Conservation (phyloP, 2,329 filamentous ascomycete species). For the Colletotrichum simmondsii region DNA sequence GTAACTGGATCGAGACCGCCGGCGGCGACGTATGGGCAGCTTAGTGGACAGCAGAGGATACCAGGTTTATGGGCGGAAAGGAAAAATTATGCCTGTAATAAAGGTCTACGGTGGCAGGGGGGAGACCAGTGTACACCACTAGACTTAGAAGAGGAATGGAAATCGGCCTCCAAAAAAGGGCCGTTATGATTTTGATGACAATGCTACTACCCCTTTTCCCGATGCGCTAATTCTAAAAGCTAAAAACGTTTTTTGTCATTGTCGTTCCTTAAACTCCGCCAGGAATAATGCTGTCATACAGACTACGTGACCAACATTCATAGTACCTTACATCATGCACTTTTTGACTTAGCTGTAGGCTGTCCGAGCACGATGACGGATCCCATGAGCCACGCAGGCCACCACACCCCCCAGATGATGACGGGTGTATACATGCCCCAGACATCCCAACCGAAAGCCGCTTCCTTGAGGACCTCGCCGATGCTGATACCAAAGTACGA, state of each 20-base stretch:
- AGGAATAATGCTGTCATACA: not conserved
- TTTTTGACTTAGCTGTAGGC: not conserved
- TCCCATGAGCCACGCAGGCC: conserved; percentile 87
- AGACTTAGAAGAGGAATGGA: conserved; percentile 27
- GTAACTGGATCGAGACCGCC: conserved; percentile 95
- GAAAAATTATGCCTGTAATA: conserved; percentile 12
- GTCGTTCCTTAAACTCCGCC: not conserved
- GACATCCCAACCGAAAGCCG: conserved; percentile 88
- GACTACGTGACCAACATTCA: not conserved
- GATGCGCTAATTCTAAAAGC: not conserved
- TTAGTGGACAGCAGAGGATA: conserved; percentile 49
- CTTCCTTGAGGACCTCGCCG: conserved; percentile 72
- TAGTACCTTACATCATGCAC: not conserved
- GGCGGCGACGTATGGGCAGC: conserved; percentile 97
- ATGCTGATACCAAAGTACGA: conserved; percentile 54
- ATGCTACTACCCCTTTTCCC: not conserved
- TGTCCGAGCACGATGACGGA: conserved; percentile 63
- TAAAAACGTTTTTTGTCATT: not conserved
- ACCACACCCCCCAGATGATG: conserved; percentile 95
- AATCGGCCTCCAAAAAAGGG: conserved; percentile 7
- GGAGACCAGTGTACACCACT: conserved; percentile 33
- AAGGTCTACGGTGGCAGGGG: conserved; percentile 2
- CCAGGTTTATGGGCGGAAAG: not conserved
- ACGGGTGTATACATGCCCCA: conserved; percentile 91
- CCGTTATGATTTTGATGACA: conserved; percentile 32